A percentile compares a stretch with the other conserved stretches of the same genome.
Conservation (phyloP, 78 protist genomes). For the Ministeria vibrans region DNA sequence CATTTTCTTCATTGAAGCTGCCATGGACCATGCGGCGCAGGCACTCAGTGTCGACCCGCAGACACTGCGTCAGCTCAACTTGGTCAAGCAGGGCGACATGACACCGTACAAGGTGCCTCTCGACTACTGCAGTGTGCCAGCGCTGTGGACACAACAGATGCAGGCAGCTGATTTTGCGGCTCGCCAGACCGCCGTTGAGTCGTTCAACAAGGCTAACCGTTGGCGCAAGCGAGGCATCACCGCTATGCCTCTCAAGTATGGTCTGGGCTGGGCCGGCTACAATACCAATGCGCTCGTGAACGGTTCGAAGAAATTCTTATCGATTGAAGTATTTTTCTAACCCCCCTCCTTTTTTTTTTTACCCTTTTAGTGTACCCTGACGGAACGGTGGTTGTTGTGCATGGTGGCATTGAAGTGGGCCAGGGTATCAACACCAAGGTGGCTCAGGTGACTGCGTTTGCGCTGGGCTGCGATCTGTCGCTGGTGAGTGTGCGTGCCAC, state of each 20-base stretch:
- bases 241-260: conserved; percentile 38
- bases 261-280: conserved; percentile 36
- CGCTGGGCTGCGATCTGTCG: conserved; percentile 54
- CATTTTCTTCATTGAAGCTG: conserved; percentile 8
- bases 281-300: neutral
- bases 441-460: conserved; percentile 69
- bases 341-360: no score
- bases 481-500: conserved; percentile 73
- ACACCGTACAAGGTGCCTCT: neutral
- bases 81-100: neutral
- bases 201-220: conserved; percentile 29
- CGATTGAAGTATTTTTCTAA: no score
- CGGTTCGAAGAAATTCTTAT: no score
- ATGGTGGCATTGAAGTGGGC: conserved; percentile 55
- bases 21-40: conserved; percentile 21
- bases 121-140: conserved; percentile 1
- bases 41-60: neutral
- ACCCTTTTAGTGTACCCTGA: conserved; percentile 26
- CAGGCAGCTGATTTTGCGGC: neutral
- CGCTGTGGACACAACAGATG: conserved; percentile 6
- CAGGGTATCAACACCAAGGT: conserved; percentile 68
- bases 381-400: conserved; percentile 36
- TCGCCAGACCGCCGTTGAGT: conserved; percentile 11
- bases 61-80: neutral
- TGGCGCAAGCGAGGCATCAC: conserved; percentile 53